phyloP scores from a whole-genome alignment of 139 green algal species.

The Asterochloris erici region DNA sequence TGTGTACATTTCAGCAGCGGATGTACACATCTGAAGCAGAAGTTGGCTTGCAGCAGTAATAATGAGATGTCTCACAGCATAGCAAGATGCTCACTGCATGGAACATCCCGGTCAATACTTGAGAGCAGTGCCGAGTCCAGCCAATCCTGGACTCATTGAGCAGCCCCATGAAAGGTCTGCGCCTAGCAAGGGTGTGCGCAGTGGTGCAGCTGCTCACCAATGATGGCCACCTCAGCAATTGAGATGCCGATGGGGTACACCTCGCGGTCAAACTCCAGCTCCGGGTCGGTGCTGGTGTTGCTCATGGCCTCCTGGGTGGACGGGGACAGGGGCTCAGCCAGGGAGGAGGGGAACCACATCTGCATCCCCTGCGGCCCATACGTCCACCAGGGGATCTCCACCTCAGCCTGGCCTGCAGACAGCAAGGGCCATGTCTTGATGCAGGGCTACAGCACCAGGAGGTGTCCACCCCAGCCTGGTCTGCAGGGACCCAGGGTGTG shows the following conservation, averaged over 20 bases:
- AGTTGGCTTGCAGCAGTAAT: too few species aligned
- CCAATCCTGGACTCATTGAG: background rate
- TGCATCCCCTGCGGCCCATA: conserved; percentile 93
- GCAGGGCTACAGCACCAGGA: too few species aligned
- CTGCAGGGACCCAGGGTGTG: too few species aligned
- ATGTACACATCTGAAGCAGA: background rate
- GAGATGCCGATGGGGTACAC: conserved; percentile 92
- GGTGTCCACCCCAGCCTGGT: too few species aligned
- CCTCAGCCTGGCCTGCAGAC: conserved; percentile 18
- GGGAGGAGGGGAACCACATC: conserved; percentile 84
- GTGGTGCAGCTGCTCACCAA: conserved; percentile 41
- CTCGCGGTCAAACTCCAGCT: conserved; percentile 96
- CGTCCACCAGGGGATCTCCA: conserved; percentile 94
- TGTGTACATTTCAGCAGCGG: background rate
- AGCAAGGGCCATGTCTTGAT: background rate
- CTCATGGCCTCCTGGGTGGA: background rate
- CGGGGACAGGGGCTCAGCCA: conserved; percentile 28
- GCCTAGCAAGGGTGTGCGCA: background rate
- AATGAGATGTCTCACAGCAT: too few species aligned
- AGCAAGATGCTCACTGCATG: too few species aligned
- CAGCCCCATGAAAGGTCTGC: background rate
- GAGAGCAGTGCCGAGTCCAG: background rate
- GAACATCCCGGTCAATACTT: background rate
- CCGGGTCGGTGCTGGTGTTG: conserved; percentile 60
- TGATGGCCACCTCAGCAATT: conserved; percentile 79